A percentile compares a stretch with the other conserved stretches of the same genome.
Conservation (phyloP, 2,329 filamentous ascomycete species). For the Xylaria sp. region DNA sequence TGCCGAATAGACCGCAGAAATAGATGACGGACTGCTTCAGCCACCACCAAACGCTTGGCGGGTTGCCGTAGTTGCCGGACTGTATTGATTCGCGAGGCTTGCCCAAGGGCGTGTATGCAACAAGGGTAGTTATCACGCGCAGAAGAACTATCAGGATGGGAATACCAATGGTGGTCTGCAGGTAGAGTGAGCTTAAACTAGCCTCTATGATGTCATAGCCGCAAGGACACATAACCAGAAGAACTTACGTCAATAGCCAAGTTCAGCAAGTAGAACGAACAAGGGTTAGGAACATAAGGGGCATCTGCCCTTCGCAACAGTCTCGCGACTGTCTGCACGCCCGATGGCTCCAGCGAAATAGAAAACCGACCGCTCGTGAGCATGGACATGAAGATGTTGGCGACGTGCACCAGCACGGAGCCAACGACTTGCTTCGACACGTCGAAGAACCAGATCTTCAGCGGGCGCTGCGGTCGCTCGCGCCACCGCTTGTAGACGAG, state of each 20-base stretch:
- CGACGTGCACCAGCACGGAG: conserved; percentile 87
- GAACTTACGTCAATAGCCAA: conserved; percentile 91
- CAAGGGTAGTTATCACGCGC: conserved; percentile 77
- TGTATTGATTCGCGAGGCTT: conserved; percentile 87
- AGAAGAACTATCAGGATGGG: conserved; percentile 93
- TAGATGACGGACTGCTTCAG: conserved; percentile 96
- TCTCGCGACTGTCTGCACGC: conserved; percentile 52
- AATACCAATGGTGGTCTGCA: conserved; percentile 92
- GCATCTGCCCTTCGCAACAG: conserved; percentile 58
- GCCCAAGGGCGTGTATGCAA: conserved; percentile 80
- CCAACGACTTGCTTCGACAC: conserved; percentile 97
- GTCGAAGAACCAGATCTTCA: conserved; percentile 99
- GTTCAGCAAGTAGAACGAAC: conserved; percentile 95
- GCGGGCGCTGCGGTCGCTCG: conserved; percentile 87
- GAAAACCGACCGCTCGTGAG: conserved; percentile 87
- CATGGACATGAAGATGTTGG: conserved; percentile 97
- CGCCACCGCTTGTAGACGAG: conserved; percentile 94
- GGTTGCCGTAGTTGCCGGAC: conserved; percentile 89
- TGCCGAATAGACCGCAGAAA: conserved; percentile 91
- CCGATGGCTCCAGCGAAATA: conserved; percentile 66
- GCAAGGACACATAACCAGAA: neutral
- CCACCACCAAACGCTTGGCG: conserved; percentile 89
- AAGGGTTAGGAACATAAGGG: conserved; percentile 84
- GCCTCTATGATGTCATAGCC: conserved; percentile 22
- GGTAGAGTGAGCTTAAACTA: conserved; percentile 12